Evolutionary conservation across 805 yeast genomes (phyloP).

Genomic region (Ogataea glucozyma): DNA sequence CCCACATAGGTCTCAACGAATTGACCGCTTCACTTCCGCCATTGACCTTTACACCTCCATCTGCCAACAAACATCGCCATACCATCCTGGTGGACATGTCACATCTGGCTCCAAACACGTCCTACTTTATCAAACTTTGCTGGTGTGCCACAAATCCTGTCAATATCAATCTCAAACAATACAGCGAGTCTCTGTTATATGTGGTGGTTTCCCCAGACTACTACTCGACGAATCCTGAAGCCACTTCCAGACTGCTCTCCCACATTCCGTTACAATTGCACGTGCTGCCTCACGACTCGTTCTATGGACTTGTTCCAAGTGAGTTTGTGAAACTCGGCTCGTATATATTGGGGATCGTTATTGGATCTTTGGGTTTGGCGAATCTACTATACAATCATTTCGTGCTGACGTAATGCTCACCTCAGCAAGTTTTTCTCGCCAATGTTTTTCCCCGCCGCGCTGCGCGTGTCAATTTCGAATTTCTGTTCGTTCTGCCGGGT

Average conservation of each 20-base stretch:
- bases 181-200: slow-evolving; percentile 4
- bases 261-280: slow-evolving; percentile 20
- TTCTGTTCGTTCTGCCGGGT: too few relatives aligned
- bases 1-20: slow-evolving; percentile 6
- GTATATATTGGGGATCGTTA: slow-evolving; percentile 10
- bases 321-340: slow-evolving; percentile 13
- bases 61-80: slow-evolving; percentile 13
- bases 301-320: slow-evolving; percentile 14
- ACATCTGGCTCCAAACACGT: not conserved
- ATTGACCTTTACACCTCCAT: slow-evolving; percentile 10
- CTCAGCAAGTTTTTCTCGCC: not conserved
- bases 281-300: slow-evolving; percentile 8
- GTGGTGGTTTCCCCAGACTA: slow-evolving; percentile 23
- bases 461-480: not conserved
- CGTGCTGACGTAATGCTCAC: not conserved
- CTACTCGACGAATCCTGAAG: slow-evolving; percentile 17
- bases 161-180: slow-evolving; percentile 11
- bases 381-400: slow-evolving; percentile 6
- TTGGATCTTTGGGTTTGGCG: slow-evolving; percentile 9
- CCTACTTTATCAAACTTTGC: slow-evolving; percentile 20
- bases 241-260: slow-evolving; percentile 11
- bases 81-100: slow-evolving; percentile 9
- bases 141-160: slow-evolving; percentile 33
- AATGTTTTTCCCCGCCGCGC: not conserved
- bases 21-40: slow-evolving; percentile 17